Evolutionary conservation across 208 protist species (phyloP).

Genomic region (Angomonas ambiguus): DNA sequence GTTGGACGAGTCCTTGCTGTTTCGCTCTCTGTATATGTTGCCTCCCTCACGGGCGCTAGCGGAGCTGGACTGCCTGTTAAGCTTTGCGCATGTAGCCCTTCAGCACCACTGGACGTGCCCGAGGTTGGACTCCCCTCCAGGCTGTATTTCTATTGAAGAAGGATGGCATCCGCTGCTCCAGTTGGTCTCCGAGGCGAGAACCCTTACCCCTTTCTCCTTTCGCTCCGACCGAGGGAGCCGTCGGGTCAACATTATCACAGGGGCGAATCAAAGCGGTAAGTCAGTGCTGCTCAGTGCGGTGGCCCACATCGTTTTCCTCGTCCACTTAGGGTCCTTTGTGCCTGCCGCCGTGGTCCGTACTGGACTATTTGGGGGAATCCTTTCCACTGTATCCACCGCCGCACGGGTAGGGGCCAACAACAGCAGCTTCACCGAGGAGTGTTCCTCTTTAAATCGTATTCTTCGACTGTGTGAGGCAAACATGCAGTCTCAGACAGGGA

Average conservation of each 20-base stretch:
- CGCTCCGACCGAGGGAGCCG: constrained; percentile 20
- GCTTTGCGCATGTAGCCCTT: constrained; percentile 57
- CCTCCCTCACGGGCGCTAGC: constrained; percentile 40
- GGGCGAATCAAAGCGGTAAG: constrained; percentile 90
- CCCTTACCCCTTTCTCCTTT: constrained; percentile 54
- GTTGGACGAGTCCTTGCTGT: constrained; percentile 60
- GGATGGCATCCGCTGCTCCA: constrained; percentile 74
- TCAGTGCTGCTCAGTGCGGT: constrained; percentile 91
- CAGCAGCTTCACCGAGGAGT: constrained; percentile 73
- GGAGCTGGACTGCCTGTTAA: constrained; percentile 74
- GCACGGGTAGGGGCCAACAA: not conserved
- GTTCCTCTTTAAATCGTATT: constrained; percentile 54
- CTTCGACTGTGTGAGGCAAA: constrained; percentile 37
- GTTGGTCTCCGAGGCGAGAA: constrained; percentile 23
- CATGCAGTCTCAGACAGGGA: not conserved
- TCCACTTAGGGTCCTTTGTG: constrained; percentile 93
- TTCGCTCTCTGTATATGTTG: constrained; percentile 56
- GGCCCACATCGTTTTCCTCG: constrained; percentile 88
- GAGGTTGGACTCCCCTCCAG: constrained; percentile 12
- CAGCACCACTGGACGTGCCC: constrained; percentile 54
- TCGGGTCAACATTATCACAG: constrained; percentile 70
- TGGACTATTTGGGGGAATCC: constrained; percentile 52
- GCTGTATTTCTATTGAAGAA: constrained; percentile 46
- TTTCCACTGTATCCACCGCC: constrained; percentile 21
- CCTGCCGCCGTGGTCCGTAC: constrained; percentile 55